phyloP scores from a whole-genome alignment of 768 basidiomycete genomes.

The Leccinum imitatum region DNA sequence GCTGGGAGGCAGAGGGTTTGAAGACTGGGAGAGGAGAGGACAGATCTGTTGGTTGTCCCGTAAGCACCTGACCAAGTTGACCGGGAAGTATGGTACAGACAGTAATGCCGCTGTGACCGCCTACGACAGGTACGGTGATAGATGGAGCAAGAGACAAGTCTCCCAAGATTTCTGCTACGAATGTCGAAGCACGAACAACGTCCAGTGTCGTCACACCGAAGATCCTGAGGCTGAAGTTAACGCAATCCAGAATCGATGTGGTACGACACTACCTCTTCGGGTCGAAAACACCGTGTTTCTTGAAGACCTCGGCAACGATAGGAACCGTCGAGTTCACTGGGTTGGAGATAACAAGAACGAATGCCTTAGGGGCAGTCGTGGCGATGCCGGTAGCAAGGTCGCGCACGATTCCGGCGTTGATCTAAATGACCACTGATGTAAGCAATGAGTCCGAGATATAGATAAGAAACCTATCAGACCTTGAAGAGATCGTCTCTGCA shows the following conservation, averaged over 20 bases:
- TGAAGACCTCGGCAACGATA: slow-evolving; percentile 93
- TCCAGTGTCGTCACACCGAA: slow-evolving; percentile 99
- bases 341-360: slow-evolving; percentile 96
- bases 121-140: slow-evolving; percentile 85
- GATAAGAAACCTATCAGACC: slow-evolving; percentile 41
- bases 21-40: slow-evolving; percentile 89
- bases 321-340: slow-evolving; percentile 99
- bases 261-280: slow-evolving; percentile 69
- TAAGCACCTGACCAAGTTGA: slow-evolving; percentile 6
- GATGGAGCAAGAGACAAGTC: slow-evolving; percentile 60
- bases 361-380: slow-evolving; percentile 79
- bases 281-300: slow-evolving; percentile 88
- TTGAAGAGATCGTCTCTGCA: slow-evolving; percentile 93
- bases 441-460: not conserved
- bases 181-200: slow-evolving; percentile 96
- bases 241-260: not conserved
- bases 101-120: slow-evolving; percentile 92
- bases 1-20: no score
- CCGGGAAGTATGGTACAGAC: slow-evolving; percentile 38
- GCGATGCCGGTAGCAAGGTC: slow-evolving; percentile 92
- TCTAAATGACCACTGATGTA: slow-evolving; percentile 45
- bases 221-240: slow-evolving; percentile 48
- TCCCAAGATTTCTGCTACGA: slow-evolving; percentile 78
- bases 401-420: slow-evolving; percentile 96
- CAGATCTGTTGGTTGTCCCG: slow-evolving; percentile 59